Evolutionary conservation across 768 basidiomycete genomes (phyloP), one percentile per base, ranked within the genome.

Genomic region (Crassisporium funariophilum): DNA sequence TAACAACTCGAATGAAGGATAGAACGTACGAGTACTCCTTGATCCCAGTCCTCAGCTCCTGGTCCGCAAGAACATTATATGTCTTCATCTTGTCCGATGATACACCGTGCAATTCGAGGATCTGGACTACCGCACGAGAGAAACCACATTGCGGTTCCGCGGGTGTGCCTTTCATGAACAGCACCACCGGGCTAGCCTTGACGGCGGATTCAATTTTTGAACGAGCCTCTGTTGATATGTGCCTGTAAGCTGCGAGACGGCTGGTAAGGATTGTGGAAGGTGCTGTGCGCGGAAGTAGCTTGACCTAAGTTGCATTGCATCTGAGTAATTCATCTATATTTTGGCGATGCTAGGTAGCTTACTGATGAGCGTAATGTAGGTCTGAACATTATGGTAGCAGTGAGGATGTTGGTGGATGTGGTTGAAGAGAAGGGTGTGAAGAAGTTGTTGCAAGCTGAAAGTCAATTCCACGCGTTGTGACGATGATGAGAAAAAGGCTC

Each of bases 121-220:
- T 83, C 64, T 98, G 95, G 22, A 93, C 79, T 0, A 88, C 93
- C 0, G 95, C 95, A 41, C 95, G 81, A 13, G 94, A 97, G 78
- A 98, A 99, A 10, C 95, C 95, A 51, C 95, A 98, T 58, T 93
- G 84, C 2, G 95, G 95, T 5, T 74, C 63, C 17, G 83, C 76
- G 0, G 90, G 92, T 12, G 88, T 92, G 8, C 97, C 97, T 64
- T 99, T 99, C 95, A 99, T 98, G 74, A 99, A 98, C 4, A 98
- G 73, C 1, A 99, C 97, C 5, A 98, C 78, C 0, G 94, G 94
- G 35, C 79, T 81, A 1, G 78, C 70, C 6, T 76, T 68, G 20
- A 98, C 79, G 2, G 94, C 93, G 55, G 81, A 66, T 62, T 88
- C 79, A n/a, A 91, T 81, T 57, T 78, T 70, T 9, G 74, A 56